These are phyloP conservation scores for Chamaecrista fasciculata DNA, from an alignment of 306 rosid genomes.

Conservation along the genomic window DNA sequence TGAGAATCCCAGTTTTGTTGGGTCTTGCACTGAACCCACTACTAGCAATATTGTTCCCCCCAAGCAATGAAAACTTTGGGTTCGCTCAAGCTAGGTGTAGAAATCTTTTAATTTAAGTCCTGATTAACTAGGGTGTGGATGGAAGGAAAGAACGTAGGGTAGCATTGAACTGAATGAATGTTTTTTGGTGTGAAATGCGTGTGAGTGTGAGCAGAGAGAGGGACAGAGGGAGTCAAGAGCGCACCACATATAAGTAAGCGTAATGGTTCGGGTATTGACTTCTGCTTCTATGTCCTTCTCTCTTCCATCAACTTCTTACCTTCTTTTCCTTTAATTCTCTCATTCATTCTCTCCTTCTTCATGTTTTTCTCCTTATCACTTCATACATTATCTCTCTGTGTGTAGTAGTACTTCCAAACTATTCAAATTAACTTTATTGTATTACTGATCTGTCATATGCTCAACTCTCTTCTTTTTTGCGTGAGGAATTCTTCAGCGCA, in stretches of 20 bases:
- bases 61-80: slow-evolving; percentile 29
- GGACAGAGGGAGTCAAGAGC: slow-evolving; percentile 96
- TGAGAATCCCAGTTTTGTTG: slow-evolving; percentile 25
- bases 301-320: slow-evolving; percentile 14
- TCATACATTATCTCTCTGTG: too few species aligned
- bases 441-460: too few species aligned
- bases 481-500: too few species aligned
- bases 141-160: too few species aligned
- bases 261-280: slow-evolving; percentile 99
- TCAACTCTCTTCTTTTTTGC: too few species aligned
- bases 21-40: slow-evolving; percentile 39
- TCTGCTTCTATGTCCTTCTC: slow-evolving; percentile 60
- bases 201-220: slow-evolving; percentile 32
- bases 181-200: slow-evolving; percentile 29
- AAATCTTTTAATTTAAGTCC: too few species aligned
- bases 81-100: too few species aligned
- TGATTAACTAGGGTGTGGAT: too few species aligned
- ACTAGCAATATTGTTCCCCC: slow-evolving; percentile 22
- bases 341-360: background rate
- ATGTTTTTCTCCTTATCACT: too few species aligned
- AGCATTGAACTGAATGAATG: background rate
- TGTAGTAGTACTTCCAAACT: too few species aligned
- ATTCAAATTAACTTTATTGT: too few species aligned
- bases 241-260: slow-evolving; percentile 80
- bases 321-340: slow-evolving; percentile 37